Evolutionary conservation across 768 basidiomycete species (phyloP), one percentile per base, ranked within the genome.

Genomic region (Scleroderma bovista): DNA sequence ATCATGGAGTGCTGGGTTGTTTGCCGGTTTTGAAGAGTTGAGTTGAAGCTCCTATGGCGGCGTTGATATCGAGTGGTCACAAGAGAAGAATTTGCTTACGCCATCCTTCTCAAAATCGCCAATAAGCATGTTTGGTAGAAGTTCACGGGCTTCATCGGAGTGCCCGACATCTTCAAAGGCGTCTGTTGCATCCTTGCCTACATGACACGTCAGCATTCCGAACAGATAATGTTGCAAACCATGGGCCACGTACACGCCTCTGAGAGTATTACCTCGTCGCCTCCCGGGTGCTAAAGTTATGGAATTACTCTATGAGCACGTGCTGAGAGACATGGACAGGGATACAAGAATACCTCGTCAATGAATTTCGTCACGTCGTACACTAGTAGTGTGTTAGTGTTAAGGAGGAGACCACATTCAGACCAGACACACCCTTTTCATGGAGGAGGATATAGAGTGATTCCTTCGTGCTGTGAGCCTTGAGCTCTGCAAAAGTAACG

Each of bases 101-200:
- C 75, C 75, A 58, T 72, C 75, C 59, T 84, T 74, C 63, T 89
- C 87, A 57, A 94, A 90, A 1, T 88, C 80, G 47, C 94, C 94
- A 46, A 96, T 75, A 37, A 82, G 71, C 78, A 96, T 81, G 56
- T 69, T 83, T 16, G 80, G 80, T 46, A 98, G 77, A 51, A 94
- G 78, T 12, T 76, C 86, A 46, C 96, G 84, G 22, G 96, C 96
- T 72, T 99, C 96, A 59, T 98, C 95, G 1, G 94, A 97, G 78
- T 98, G 96, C 26, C 96, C 96, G 26, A 99, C 95, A 67, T 99
- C 96, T 72, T 98, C 95, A 63, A 99, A 99, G 6, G 96, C 93
- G 63, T 97, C 96, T 31, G 95, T 94, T 20, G 95, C 94, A 67
- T 98, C 93, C 67, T 88, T 85, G 60, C 89, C 93, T 94, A 13